A percentile compares a stretch with the other conserved stretches of the same genome.
These are phyloP conservation scores for Carnegiea gigantea DNA, from an alignment of 179 eudicot species.

Conservation along the genomic window DNA sequence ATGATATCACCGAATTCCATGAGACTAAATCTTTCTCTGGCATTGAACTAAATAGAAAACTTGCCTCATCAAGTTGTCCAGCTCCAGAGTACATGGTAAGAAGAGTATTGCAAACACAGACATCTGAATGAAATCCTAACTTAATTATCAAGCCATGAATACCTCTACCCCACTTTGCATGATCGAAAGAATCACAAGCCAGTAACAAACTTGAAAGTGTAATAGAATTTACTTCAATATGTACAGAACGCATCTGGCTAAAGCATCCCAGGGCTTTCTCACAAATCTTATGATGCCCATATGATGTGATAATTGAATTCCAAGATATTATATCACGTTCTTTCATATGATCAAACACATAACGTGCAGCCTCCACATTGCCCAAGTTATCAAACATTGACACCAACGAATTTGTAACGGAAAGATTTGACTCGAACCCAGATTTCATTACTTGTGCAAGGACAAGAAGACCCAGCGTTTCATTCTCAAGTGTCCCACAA, in stretches of 20 bases:
- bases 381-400: constrained; percentile 64
- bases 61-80: constrained; percentile 47
- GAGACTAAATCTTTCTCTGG: constrained; percentile 61
- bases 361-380: constrained; percentile 41
- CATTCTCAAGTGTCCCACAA: constrained; percentile 59
- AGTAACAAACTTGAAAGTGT: constrained; percentile 58
- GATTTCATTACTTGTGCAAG: constrained; percentile 57
- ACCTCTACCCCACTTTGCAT: constrained; percentile 51
- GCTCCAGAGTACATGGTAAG: constrained; percentile 61
- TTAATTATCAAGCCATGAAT: constrained; percentile 64
- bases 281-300: constrained; percentile 44
- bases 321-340: constrained; percentile 68
- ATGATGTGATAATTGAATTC: constrained; percentile 70
- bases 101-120: constrained; percentile 61
- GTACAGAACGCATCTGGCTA: constrained; percentile 50
- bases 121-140: constrained; percentile 46
- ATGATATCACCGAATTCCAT: constrained; percentile 74
- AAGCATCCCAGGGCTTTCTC: constrained; percentile 54
- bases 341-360: constrained; percentile 55
- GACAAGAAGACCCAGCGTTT: constrained; percentile 53
- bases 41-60: constrained; percentile 46
- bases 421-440: constrained; percentile 55
- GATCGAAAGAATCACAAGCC: constrained; percentile 39
- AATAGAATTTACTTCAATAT: constrained; percentile 43
- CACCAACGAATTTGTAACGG: constrained; percentile 63